Percentiles rank a stretch among this genome's conserved stretches.
phyloP scores from a whole-genome alignment of 208 protist genomes.

The Histomonas meleagridis region DNA sequence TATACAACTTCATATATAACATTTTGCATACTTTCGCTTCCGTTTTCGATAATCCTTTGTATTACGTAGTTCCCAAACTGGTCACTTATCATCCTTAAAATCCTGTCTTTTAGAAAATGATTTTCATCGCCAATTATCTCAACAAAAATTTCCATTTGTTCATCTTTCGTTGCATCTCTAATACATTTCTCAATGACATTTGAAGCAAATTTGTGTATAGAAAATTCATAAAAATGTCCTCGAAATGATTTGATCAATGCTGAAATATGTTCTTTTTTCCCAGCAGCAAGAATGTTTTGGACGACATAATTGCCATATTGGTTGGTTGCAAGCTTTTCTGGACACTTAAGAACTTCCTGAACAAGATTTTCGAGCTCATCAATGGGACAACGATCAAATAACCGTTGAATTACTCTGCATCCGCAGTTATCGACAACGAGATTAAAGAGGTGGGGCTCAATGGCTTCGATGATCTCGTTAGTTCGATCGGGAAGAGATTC shows the following conservation, averaged over 20 bases:
- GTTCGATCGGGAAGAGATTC: background rate
- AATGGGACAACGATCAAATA: background rate
- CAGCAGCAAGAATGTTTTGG: constrained; percentile 15
- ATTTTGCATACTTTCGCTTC: background rate
- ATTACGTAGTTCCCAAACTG: constrained; percentile 46
- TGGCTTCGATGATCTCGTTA: background rate
- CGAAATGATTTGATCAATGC: constrained; percentile 2
- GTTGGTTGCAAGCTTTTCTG: constrained; percentile 25
- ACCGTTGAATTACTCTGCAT: constrained; percentile 36
- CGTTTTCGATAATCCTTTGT: constrained; percentile 37
- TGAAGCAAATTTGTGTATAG: constrained; percentile 43
- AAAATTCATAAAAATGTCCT: constrained; percentile 25
- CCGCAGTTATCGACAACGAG: background rate
- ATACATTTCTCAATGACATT: constrained; percentile 44
- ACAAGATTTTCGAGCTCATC: background rate
- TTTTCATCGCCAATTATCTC: background rate
- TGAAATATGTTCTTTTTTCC: background rate
- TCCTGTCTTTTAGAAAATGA: background rate
- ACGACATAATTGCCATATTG: constrained; percentile 46
- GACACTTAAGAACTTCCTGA: background rate
- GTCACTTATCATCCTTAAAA: constrained; percentile 36
- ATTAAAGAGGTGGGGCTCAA: background rate
- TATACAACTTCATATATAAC: background rate
- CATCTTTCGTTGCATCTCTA: background rate
- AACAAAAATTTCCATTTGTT: background rate